Percentiles rank a stretch among this genome's conserved stretches.
Evolutionary conservation across 495 filamentous ascomycete species (phyloP).

Genomic region (Podospora didyma): DNA sequence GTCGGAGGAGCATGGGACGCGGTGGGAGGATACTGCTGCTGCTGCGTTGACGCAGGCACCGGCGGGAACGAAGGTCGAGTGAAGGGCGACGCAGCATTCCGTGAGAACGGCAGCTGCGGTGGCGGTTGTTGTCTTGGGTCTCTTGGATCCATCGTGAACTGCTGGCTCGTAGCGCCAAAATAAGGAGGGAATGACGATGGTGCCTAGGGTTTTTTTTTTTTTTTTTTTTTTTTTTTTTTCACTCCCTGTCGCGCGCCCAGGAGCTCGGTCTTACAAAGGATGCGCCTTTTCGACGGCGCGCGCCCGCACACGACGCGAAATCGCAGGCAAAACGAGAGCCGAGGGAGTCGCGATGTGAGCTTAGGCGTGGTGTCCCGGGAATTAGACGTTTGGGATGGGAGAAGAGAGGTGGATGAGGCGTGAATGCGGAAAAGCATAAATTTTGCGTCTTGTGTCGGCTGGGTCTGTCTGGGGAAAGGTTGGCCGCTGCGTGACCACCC

Average conservation of each 20-base stretch:
- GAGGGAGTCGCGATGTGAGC: not conserved
- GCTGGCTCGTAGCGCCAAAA: not conserved
- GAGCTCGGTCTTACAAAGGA: constrained; percentile 6
- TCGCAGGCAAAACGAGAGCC: not conserved
- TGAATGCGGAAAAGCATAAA: constrained; percentile 14
- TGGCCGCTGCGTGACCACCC: constrained; percentile 18
- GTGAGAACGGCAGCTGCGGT: constrained; percentile 35
- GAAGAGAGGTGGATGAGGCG: not conserved
- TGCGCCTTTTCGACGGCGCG: constrained; percentile 3
- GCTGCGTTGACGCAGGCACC: constrained; percentile 20
- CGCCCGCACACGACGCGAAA: constrained; percentile 4
- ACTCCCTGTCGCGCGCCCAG: constrained; percentile 3
- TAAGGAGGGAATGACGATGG: constrained; percentile 16
- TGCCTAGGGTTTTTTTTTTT: constrained; percentile 9
- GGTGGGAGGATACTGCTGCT: constrained; percentile 22
- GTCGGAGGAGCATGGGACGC: constrained; percentile 20
- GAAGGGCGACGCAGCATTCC: constrained; percentile 34
- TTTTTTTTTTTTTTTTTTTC: constrained; percentile 11
- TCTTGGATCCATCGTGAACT: constrained; percentile 36
- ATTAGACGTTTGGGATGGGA: not conserved
- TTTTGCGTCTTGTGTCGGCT: constrained; percentile 13
- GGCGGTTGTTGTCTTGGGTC: constrained; percentile 40
- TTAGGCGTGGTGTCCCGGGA: not conserved
- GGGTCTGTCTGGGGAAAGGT: constrained; percentile 13
- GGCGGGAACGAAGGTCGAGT: constrained; percentile 31